phyloP scores from a whole-genome alignment of 2,329 filamentous ascomycete species.

The Plectosphaerella cucumerina region DNA sequence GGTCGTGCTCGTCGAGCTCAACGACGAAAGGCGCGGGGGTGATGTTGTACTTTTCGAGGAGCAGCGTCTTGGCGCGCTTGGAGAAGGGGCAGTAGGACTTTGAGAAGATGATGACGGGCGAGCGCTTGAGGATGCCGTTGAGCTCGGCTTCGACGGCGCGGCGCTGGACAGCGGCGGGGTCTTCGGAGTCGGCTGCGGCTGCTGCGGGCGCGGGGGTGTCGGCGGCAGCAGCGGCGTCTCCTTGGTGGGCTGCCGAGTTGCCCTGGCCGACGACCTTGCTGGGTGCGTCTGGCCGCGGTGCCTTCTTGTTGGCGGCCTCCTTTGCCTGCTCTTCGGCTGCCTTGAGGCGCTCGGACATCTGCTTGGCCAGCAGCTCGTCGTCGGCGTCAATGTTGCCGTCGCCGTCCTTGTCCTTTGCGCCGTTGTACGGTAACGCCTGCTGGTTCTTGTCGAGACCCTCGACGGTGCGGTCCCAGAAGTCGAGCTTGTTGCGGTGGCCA shows the following conservation, averaged over 20 bases:
- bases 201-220: constrained; percentile 40
- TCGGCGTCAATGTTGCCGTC: constrained; percentile 55
- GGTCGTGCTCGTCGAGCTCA: constrained; percentile 78
- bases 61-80: constrained; percentile 76
- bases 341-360: constrained; percentile 59
- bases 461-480: constrained; percentile 59
- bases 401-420: constrained; percentile 42
- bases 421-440: constrained; percentile 12
- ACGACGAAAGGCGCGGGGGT: constrained; percentile 80
- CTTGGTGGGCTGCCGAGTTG: constrained; percentile 50
- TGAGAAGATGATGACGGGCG: constrained; percentile 95
- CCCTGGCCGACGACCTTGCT: constrained; percentile 55
- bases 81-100: constrained; percentile 91
- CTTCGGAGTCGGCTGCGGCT: constrained; percentile 23
- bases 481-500: constrained; percentile 39
- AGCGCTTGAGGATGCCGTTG: constrained; percentile 74
- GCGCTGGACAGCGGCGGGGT: constrained; percentile 54
- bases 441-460: constrained; percentile 43
- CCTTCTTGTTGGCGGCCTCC: constrained; percentile 64
- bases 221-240: constrained; percentile 39
- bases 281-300: constrained; percentile 55
- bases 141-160: constrained; percentile 67
- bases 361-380: constrained; percentile 46
- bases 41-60: constrained; percentile 82
- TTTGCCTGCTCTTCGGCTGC: constrained; percentile 67